phyloP scores from a whole-genome alignment of 352 stramenopile species.

The Globisporangium sylvaticum region DNA sequence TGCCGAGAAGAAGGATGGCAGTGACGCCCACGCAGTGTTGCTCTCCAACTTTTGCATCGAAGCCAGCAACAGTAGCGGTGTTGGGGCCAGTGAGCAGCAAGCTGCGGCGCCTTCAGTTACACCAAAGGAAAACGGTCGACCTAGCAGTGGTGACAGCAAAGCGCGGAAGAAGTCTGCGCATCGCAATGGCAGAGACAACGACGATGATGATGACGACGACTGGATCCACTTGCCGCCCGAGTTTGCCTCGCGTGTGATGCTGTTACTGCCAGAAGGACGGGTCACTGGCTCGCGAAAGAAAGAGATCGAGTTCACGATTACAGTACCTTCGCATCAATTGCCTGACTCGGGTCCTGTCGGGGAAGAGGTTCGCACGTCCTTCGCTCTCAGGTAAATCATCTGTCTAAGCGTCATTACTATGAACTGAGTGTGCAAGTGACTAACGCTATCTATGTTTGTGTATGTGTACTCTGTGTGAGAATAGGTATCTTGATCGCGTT shows the following conservation, averaged over 20 bases:
- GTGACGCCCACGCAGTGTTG: neutral
- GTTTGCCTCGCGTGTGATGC: slow-evolving; percentile 67
- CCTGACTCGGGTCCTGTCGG: neutral
- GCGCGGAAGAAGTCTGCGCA: neutral
- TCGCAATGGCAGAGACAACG: slow-evolving; percentile 4
- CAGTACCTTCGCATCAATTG: slow-evolving; percentile 17
- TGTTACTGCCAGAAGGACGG: slow-evolving; percentile 50
- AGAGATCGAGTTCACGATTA: slow-evolving; percentile 68
- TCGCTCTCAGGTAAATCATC: slow-evolving; percentile 46
- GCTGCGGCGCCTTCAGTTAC: neutral
- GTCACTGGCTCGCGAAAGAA: slow-evolving; percentile 54
- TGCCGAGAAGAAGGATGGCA: neutral
- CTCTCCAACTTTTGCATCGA: slow-evolving; percentile 4
- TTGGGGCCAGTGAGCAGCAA: neutral
- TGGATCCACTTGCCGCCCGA: slow-evolving; percentile 70
- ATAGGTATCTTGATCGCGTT: slow-evolving; percentile 53
- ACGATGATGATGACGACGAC: slow-evolving; percentile 42
- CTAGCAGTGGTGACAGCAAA: neutral
- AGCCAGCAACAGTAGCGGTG: neutral
- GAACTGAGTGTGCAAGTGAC: neutral
- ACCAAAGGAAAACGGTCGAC: slow-evolving; percentile 1
- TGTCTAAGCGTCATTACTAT: too few relatives aligned
- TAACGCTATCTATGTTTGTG: neutral
- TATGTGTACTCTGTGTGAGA: neutral
- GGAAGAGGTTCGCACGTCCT: slow-evolving; percentile 48